These are phyloP conservation scores for Sungouiozyma ichnusensis DNA, from an alignment of 805 yeast species.

Conservation along the genomic window DNA sequence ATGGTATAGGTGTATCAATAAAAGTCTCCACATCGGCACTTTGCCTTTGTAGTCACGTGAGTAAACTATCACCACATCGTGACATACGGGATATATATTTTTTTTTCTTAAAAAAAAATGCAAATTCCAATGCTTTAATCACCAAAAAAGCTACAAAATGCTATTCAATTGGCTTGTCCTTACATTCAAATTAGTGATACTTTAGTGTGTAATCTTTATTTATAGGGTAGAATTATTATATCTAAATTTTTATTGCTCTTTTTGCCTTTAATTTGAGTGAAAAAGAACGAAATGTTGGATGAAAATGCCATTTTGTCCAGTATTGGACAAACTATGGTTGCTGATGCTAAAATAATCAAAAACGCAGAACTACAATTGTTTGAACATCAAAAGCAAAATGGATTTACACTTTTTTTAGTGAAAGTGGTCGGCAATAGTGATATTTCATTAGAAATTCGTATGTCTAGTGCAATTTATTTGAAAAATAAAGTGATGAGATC, in stretches of 20 bases:
- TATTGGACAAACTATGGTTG: constrained; percentile 45
- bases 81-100: neutral
- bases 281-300: constrained; percentile 28
- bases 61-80: neutral
- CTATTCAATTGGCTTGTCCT: too few relatives aligned
- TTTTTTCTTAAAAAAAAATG: too few relatives aligned
- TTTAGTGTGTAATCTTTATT: too few relatives aligned
- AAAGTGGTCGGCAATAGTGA: constrained; percentile 38
- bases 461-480: constrained; percentile 58
- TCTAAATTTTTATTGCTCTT: neutral
- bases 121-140: too few relatives aligned
- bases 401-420: constrained; percentile 46
- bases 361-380: constrained; percentile 43
- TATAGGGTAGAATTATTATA: too few relatives aligned
- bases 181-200: too few relatives aligned
- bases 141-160: too few relatives aligned
- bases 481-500: constrained; percentile 49
- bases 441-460: constrained; percentile 35
- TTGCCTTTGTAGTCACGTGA: neutral
- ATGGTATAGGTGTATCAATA: too few relatives aligned
- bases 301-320: constrained; percentile 40
- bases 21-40: too few relatives aligned
- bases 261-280: too few relatives aligned
- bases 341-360: constrained; percentile 39
- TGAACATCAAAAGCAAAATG: constrained; percentile 44